These are phyloP conservation scores for Lachnellula subtilissima DNA, from an alignment of 2,329 filamentous ascomycete species.

Conservation along the genomic window DNA sequence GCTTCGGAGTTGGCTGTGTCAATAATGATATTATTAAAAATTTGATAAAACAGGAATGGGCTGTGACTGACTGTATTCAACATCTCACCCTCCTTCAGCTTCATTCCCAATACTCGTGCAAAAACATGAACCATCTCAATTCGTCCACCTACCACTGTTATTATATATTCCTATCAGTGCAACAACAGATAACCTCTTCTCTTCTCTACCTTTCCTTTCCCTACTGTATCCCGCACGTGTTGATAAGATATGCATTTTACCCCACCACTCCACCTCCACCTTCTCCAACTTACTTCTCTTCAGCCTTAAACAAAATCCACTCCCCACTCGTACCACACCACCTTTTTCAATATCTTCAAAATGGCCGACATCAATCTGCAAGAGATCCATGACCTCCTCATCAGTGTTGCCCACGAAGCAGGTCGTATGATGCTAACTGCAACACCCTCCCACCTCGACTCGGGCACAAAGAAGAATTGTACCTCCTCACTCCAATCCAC, in stretches of 20 bases:
- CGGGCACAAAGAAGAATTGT: slow-evolving; percentile 62
- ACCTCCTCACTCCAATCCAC: slow-evolving; percentile 5
- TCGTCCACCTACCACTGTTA: no score
- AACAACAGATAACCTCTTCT: neutral
- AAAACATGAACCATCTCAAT: neutral
- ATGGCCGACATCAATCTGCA: slow-evolving; percentile 57
- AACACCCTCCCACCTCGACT: slow-evolving; percentile 52
- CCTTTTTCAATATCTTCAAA: neutral
- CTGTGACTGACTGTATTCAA: neutral
- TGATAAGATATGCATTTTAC: neutral
- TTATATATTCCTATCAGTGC: no score
- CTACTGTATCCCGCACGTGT: neutral
- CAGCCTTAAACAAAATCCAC: neutral
- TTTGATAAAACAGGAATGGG: neutral
- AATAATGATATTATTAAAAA: no score
- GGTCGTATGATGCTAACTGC: slow-evolving; percentile 59
- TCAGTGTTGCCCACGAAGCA: slow-evolving; percentile 58
- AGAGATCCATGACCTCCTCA: slow-evolving; percentile 56
- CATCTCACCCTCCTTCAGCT: neutral
- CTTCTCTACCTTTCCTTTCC: neutral
- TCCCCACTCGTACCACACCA: neutral
- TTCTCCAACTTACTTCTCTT: neutral
- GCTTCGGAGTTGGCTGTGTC: neutral
- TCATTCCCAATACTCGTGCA: neutral
- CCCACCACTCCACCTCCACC: neutral